Base-by-base conservation (phyloP, 352 stramenopile genomes). In the Peronospora destructor region DNA sequence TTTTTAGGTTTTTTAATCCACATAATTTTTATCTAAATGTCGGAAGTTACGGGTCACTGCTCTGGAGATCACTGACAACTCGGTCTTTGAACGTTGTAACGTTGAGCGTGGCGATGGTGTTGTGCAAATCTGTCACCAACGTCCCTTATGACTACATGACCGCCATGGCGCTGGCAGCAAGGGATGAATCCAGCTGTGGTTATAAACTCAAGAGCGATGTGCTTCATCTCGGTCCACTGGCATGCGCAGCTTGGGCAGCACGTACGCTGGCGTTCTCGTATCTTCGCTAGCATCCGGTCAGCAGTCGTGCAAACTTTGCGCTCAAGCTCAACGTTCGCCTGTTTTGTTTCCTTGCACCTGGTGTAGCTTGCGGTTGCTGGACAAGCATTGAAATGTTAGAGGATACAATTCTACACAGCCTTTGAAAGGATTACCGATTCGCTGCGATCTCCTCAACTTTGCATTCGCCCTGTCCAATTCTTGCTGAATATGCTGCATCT, bases 371-470 rank as follows among this genome's bases (percentile, higher is more conserved):
- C 44, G 38, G 16, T 56, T 37, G 40, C 61, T 69, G 36, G 6
- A 55, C 48, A 63, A 53, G 13, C 26, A 65, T 32, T 45, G 41
- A 61, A 46, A 46, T 30, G 25, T 57, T 32, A 55, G 45, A 40
- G 3, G 13, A 23, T 29, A 11, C 13, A 10, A 17, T 17, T 7
- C 19, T 32, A 19, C 35, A 49, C 29, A 56, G 33, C 38, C 14
- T 55, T 35, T 1, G 23, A 26, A 6, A 14, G 6, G 2, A 59
- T 39, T 51, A 78, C 68, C 63, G 19, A 78, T 76, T 29, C 54
- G 66, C 11, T 68, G 57, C 55, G 52, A 68, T 37, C 51, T 51
- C 33, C 48, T 61, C 23, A 73, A 29, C 32, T 76, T 46, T 35
- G 38, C 35, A 21, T 46, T 44, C 6, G 64, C 30, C 14, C 26